A percentile compares a stretch with the other conserved stretches of the same genome.
Evolutionary conservation across 768 basidiomycete species (phyloP).

Genomic region (Gloeophyllum trabeum): DNA sequence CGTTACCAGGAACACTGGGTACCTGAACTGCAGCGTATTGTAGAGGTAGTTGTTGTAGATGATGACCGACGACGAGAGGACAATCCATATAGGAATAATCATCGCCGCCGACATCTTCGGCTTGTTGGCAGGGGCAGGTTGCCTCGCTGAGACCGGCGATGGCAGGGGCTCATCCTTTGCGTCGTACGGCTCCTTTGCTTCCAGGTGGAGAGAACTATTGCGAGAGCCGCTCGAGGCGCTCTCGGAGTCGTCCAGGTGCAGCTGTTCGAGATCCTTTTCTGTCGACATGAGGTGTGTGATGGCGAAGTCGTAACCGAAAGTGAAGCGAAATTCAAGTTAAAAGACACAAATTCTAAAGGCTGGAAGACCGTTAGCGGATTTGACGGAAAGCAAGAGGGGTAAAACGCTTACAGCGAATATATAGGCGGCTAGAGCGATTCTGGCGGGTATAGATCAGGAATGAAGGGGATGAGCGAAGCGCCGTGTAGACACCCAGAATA

Average conservation of each 20-base stretch:
- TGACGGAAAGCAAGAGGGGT: too few species aligned
- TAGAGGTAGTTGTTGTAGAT: slow-evolving; percentile 93
- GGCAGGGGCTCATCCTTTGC: slow-evolving; percentile 30
- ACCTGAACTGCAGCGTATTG: slow-evolving; percentile 75
- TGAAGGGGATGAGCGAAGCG: too few species aligned
- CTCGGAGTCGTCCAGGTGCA: neutral
- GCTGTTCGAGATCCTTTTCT: neutral
- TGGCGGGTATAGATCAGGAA: too few species aligned
- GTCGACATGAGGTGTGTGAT: too few species aligned
- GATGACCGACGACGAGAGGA: slow-evolving; percentile 82
- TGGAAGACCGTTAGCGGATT: too few species aligned
- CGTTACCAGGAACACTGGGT: slow-evolving; percentile 88
- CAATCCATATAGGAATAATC: slow-evolving; percentile 91
- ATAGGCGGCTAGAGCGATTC: too few species aligned
- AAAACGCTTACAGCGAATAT: too few species aligned
- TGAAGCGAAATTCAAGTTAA: too few species aligned
- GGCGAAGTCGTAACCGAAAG: too few species aligned
- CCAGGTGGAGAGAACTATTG: neutral
- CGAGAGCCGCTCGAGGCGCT: neutral
- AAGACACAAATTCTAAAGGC: too few species aligned
- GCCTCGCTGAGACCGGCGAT: slow-evolving; percentile 38
- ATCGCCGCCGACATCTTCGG: slow-evolving; percentile 49
- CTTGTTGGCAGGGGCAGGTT: slow-evolving; percentile 24
- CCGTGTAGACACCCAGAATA: too few species aligned
- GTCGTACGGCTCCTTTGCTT: neutral